These are phyloP conservation scores for Chenopodium album DNA, from an alignment of 148 eudicot species.

Conservation along the genomic window DNA sequence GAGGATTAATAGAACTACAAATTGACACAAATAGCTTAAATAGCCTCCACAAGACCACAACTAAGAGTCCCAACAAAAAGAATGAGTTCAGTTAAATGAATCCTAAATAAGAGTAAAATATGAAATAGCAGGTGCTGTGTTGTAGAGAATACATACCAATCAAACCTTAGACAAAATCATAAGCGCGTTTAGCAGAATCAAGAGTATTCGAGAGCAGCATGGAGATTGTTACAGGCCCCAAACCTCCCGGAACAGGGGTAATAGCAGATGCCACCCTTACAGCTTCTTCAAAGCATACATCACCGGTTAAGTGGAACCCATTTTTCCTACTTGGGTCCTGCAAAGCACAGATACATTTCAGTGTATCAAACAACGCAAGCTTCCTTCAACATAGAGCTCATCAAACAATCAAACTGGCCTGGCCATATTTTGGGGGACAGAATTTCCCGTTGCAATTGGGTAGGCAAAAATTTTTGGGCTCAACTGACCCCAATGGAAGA, in stretches of 20 bases:
- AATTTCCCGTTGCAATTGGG: neutral
- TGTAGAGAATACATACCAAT: constrained; percentile 15
- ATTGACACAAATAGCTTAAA: neutral
- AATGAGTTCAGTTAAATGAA: neutral
- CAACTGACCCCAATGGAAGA: neutral
- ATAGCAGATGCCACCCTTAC: constrained; percentile 45
- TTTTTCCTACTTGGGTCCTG: constrained; percentile 41
- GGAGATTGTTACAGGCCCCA: constrained; percentile 57
- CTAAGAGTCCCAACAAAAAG: neutral
- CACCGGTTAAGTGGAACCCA: constrained; percentile 43
- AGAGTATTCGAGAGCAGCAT: constrained; percentile 55
- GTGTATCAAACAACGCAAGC: neutral
- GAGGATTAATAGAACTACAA: neutral
- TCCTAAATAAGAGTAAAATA: too few relatives aligned
- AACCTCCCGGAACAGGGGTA: constrained; percentile 63
- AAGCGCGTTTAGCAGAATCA: constrained; percentile 49
- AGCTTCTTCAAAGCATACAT: constrained; percentile 64
- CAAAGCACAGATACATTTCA: neutral
- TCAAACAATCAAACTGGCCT: neutral
- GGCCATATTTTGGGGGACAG: neutral
- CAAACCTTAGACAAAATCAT: constrained; percentile 24
- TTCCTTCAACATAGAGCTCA: neutral
- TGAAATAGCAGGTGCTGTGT: neutral
- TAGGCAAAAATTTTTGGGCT: neutral
- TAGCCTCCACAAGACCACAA: neutral